Base-by-base conservation (phyloP, 768 basidiomycete species). In the Suillus alpinus region DNA sequence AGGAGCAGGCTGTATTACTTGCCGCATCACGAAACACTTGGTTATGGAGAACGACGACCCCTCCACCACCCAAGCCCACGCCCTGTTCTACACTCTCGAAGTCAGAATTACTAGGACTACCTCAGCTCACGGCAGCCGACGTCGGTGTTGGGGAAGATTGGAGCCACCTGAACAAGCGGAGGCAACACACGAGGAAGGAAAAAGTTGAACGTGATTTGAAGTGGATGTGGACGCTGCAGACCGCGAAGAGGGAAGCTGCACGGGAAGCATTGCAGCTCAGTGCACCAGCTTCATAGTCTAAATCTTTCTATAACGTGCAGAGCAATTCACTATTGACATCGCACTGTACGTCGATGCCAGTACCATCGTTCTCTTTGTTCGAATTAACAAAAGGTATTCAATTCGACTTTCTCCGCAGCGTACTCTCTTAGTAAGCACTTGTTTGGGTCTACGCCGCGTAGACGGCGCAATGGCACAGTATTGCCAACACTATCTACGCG, bases 111-210 rank as follows among this genome's bases (percentile, higher is more conserved):
- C 51, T 53, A 5, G 56, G 34, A 14, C 23, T 56, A 36, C 53
- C 57, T 39, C 64, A 50, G 51, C 49, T 70, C 16, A 59, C 70
- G 0, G 66, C 72, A 2, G 67, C 66, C 23, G 71, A 71, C 8
- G 72, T 73, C 4, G 71, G 73, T 1, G 71, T 72, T 2, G 72
- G 73, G 36, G 73, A 69, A 57, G 85, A 88, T 64, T 78, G 77
- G 68, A 75, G 78, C 8, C 87, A 88, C 68, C 70, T 89, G 60
- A 89, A 80, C 70, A 82, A 75, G 65, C 76, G 84, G 59, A 73
- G 86, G 64, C 79, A 78, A 61, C 71, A 77, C 14, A 77, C 81
- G 29, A 70, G 87, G 59, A 68, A 72, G 52, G 73, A 62, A 59
- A 83, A 82, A 68, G 76, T 87, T 5, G 67, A 71, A 60, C 70